A percentile compares a stretch with the other conserved stretches of the same genome.
Evolutionary conservation across 495 filamentous ascomycete species (phyloP).

Genomic region (Xylaria scruposa): DNA sequence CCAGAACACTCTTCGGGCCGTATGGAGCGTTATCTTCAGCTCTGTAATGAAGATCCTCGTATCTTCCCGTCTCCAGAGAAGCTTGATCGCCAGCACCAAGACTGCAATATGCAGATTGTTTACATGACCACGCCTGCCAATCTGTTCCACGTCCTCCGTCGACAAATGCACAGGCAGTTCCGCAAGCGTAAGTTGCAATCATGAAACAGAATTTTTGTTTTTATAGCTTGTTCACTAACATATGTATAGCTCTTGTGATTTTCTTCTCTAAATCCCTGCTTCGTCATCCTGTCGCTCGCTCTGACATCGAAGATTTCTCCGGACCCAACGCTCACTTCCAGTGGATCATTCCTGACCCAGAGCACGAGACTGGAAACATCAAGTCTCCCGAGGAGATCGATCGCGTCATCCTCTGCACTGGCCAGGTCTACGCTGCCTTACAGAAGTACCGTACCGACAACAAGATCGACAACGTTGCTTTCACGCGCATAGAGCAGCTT

Average conservation of each 20-base stretch:
- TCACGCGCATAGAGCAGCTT: conserved; percentile 95
- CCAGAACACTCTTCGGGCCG: conserved; percentile 98
- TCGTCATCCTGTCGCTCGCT: conserved; percentile 89
- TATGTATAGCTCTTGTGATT: conserved; percentile 75
- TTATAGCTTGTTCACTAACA: not conserved
- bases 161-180: conserved; percentile 99
- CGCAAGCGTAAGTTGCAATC: conserved; percentile 80
- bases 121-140: conserved; percentile 94
- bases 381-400: conserved; percentile 86
- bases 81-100: conserved; percentile 96
- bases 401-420: conserved; percentile 91
- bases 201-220: not conserved
- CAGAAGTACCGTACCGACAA: conserved; percentile 88
- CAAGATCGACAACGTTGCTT: conserved; percentile 83
- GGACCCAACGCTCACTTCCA: conserved; percentile 86
- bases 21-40: conserved; percentile 96
- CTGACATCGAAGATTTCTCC: conserved; percentile 85
- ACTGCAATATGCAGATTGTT: conserved; percentile 98
- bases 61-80: conserved; percentile 86
- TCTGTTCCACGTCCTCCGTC: conserved; percentile 92
- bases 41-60: conserved; percentile 97
- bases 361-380: conserved; percentile 73
- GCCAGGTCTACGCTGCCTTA: conserved; percentile 91
- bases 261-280: conserved; percentile 98
- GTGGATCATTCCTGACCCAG: conserved; percentile 91